Percentiles rank a stretch among this genome's conserved stretches.
These are phyloP conservation scores for Mrakia frigida DNA, from an alignment of 768 basidiomycete genomes.

Conservation along the genomic window DNA sequence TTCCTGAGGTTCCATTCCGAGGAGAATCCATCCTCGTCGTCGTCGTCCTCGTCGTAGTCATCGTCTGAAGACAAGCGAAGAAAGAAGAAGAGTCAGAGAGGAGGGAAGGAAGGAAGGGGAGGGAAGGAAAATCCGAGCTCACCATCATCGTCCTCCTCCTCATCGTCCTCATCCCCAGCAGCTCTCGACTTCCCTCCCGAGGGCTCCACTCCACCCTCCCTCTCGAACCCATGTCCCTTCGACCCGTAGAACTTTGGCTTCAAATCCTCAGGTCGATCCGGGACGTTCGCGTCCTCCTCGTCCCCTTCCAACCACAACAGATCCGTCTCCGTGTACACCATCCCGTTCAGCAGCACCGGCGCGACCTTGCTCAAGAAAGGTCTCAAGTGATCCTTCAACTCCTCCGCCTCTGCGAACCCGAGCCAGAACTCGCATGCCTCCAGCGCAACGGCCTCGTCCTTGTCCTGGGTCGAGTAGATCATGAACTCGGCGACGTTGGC, in stretches of 20 bases:
- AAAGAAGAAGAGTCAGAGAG: not conserved
- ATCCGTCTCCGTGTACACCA: conserved; percentile 95
- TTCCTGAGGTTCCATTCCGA: conserved; percentile 99
- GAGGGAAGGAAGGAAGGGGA: not conserved
- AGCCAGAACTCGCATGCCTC: conserved; percentile 99
- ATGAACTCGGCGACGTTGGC: conserved; percentile 94
- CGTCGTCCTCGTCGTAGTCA: conserved; percentile 77
- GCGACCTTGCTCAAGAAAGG: conserved; percentile 87
- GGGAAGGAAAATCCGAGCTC: not conserved
- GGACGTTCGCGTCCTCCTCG: conserved; percentile 73
- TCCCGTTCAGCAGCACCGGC: conserved; percentile 91
- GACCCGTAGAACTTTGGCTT: conserved; percentile 82
- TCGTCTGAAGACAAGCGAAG: conserved; percentile 51
- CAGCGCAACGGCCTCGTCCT: conserved; percentile 86
- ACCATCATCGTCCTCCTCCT: conserved; percentile 67
- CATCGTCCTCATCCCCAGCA: conserved; percentile 64
- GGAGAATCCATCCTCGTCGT: conserved; percentile 92
- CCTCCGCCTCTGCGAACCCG: conserved; percentile 93
- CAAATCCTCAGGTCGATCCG: conserved; percentile 92
- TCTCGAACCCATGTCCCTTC: conserved; percentile 76
- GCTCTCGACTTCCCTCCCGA: conserved; percentile 36
- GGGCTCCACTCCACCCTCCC: conserved; percentile 42
- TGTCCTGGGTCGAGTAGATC: conserved; percentile 95
- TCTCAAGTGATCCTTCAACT: conserved; percentile 72
- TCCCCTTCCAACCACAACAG: conserved; percentile 91